Conservation (phyloP, 345 rosid species). For the Arabidopsis suecica region DNA sequence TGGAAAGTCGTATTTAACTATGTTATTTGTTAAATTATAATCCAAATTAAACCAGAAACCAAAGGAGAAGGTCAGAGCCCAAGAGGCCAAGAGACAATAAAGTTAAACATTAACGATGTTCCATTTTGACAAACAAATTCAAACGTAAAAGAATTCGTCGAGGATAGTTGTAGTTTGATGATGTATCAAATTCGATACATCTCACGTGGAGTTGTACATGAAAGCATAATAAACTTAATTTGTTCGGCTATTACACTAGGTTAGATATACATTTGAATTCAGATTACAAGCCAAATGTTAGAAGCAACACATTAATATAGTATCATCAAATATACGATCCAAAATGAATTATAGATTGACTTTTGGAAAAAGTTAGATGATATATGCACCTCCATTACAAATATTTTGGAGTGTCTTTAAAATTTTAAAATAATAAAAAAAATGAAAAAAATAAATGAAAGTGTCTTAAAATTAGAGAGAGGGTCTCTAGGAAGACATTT, state of each 20-base stretch:
- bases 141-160: background rate
- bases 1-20: too few relatives aligned
- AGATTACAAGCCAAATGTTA: background rate
- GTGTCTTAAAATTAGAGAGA: too few relatives aligned
- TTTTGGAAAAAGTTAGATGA: background rate
- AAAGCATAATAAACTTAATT: background rate
- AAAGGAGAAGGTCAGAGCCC: background rate
- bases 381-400: too few relatives aligned
- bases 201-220: background rate
- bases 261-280: background rate
- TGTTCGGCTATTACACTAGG: constrained; percentile 8
- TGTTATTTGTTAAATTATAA: too few relatives aligned
- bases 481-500: too few relatives aligned
- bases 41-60: background rate
- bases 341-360: background rate
- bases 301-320: background rate
- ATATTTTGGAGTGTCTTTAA: too few relatives aligned
- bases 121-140: background rate
- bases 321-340: background rate
- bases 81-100: too few relatives aligned
- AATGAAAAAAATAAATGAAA: too few relatives aligned
- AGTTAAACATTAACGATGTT: background rate
- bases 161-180: background rate
- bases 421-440: too few relatives aligned
- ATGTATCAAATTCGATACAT: background rate